Base-by-base conservation (phyloP, 306 rosid species). In the Vigna reflexopilosa region DNA sequence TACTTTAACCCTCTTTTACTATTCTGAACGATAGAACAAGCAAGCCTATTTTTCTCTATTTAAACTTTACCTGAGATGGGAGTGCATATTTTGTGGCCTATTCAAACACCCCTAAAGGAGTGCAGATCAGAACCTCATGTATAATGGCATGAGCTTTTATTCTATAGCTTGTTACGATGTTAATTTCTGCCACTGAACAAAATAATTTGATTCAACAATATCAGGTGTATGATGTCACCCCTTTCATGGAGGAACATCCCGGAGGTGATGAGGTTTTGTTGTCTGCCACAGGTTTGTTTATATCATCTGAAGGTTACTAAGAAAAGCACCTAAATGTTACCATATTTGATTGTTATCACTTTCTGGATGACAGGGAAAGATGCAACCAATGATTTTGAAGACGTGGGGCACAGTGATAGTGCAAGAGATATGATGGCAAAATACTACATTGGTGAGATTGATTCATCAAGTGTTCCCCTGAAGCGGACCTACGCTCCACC, bases 161-260 rank as follows among this genome's bases (percentile, higher is more conserved):
- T 11, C 50, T 45, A 1, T 78, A 7, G 30, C 38, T 68, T 54
- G 40, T 51, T 26, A 69, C 73, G 45, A 78, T 50, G 51, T 64
- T 64, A 50, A 56, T 70, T 26, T 56, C 56, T 56, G 40, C 28
- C 19, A 49, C 16, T 61, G 13, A 32, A 71, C 63, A 14, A 73
- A 68, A 5, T 72, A 61, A 36, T 30, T 58, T 77, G 56, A 70
- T 77, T 69, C 67, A 30, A 83, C 32, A 5, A 3, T 77, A 6
- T 56, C 56, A 95, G 98, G 98, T 95, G 70, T 95, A 91, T 74
- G 96, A 95, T 86, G 89, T 93, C 52, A 87, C 96, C 63, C 81
- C 97, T 45, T 95, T 95, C 81, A 95, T 95, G 98, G 98, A 95
- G 1, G 98, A 95, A 70, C 98, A 95, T 81, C 98, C 98, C 0